phyloP scores from a whole-genome alignment of 495 filamentous ascomycete genomes.

The Lindgomyces ingoldianus region DNA sequence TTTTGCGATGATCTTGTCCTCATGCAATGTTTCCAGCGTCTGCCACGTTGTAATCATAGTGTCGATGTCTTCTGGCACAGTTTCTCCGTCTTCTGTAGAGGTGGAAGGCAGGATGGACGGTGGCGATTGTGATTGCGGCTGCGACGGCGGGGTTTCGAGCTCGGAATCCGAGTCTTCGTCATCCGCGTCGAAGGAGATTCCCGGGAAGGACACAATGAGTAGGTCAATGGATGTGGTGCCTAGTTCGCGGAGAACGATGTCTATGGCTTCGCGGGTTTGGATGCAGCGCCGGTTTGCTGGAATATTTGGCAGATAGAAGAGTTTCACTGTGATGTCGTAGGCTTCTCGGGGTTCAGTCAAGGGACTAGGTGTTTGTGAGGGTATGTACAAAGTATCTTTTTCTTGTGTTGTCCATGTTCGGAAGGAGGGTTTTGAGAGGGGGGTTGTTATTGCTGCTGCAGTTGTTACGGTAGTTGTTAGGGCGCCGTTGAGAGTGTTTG shows the following conservation, averaged over 20 bases:
- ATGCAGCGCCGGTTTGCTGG: conserved; percentile 59
- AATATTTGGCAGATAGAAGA: conserved; percentile 83
- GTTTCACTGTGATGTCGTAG: conserved; percentile 91
- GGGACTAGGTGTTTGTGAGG: conserved; percentile 69
- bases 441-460: too few relatives aligned
- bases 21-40: conserved; percentile 72
- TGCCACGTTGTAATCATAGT: conserved; percentile 70
- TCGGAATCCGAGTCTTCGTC: conserved; percentile 66
- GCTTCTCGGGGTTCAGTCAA: conserved; percentile 74
- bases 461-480: too few relatives aligned
- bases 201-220: conserved; percentile 89
- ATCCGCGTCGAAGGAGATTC: conserved; percentile 89
- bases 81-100: conserved; percentile 9
- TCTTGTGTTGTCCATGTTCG: conserved; percentile 65
- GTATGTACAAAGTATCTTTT: conserved; percentile 68
- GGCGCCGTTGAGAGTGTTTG: conserved; percentile 38
- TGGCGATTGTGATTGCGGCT: not conserved
- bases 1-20: conserved; percentile 66
- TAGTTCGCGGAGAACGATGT: conserved; percentile 76
- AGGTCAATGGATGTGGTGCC: conserved; percentile 76
- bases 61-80: conserved; percentile 58
- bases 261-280: conserved; percentile 74
- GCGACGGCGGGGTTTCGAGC: conserved; percentile 41
- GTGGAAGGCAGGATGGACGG: not conserved
- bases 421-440: conserved; percentile 48